phyloP scores from a whole-genome alignment of 2,329 filamentous ascomycete species.

The Cercospora beticola region DNA sequence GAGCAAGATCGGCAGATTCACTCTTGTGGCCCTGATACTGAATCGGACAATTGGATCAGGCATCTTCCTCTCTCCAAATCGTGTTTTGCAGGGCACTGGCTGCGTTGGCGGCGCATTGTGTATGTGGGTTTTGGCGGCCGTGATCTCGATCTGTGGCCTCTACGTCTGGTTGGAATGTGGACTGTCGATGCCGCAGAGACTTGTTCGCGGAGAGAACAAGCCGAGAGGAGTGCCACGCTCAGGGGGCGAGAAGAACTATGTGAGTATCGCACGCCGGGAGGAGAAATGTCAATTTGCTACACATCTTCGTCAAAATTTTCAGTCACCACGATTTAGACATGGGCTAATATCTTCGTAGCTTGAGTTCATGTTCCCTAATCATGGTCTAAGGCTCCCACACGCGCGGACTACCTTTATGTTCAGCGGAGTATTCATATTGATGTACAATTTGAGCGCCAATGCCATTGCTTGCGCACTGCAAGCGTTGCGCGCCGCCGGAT shows the following conservation, averaged over 20 bases:
- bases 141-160: conserved; percentile 40
- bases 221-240: conserved; percentile 47
- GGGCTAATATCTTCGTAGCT: background rate
- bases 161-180: conserved; percentile 49
- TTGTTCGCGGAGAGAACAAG: conserved; percentile 38
- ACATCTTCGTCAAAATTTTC: background rate
- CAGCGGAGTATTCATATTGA: conserved; percentile 47
- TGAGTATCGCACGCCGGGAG: conserved; percentile 40
- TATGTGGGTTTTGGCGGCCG: conserved; percentile 43
- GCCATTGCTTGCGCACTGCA: conserved; percentile 49
- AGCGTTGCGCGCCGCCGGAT: conserved; percentile 40
- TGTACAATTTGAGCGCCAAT: conserved; percentile 54
- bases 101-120: conserved; percentile 38
- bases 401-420: conserved; percentile 45
- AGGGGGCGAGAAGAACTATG: conserved; percentile 51
- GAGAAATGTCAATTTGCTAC: background rate
- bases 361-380: conserved; percentile 41
- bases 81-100: conserved; percentile 27
- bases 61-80: conserved; percentile 29
- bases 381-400: conserved; percentile 40
- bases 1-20: conserved; percentile 27
- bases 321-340: background rate
- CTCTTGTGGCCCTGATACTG: conserved; percentile 27
- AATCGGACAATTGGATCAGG: conserved; percentile 33
- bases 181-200: conserved; percentile 48